These are phyloP conservation scores for Aspergillus proliferans DNA, from an alignment of 2,329 filamentous ascomycete species.

Conservation along the genomic window DNA sequence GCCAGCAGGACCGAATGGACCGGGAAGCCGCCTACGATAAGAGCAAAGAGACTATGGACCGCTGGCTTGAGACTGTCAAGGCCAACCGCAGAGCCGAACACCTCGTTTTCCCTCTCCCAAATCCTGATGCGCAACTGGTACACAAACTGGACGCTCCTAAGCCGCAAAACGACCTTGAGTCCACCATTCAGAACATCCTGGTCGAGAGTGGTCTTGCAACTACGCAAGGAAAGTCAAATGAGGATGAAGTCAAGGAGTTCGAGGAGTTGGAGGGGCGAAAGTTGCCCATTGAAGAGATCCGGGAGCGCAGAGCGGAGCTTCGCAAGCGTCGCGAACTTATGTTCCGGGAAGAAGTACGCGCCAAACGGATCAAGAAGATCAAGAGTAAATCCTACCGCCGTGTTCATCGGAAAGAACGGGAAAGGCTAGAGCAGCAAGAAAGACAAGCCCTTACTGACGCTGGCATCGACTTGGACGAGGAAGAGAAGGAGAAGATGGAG, in stretches of 20 bases:
- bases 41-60: conserved; percentile 80
- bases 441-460: conserved; percentile 53
- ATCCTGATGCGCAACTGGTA: conserved; percentile 56
- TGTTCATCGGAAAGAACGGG: conserved; percentile 75
- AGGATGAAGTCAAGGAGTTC: conserved; percentile 61
- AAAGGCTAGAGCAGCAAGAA: conserved; percentile 53
- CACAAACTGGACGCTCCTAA: conserved; percentile 52
- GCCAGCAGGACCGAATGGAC: conserved; percentile 79
- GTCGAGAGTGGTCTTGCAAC: conserved; percentile 72
- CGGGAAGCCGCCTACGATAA: conserved; percentile 79
- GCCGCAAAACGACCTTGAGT: conserved; percentile 75
- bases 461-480: conserved; percentile 56
- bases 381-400: conserved; percentile 94
- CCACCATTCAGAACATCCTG: conserved; percentile 79
- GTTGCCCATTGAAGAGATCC: conserved; percentile 65
- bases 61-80: conserved; percentile 94
- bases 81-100: conserved; percentile 88
- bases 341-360: conserved; percentile 79
- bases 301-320: conserved; percentile 65
- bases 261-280: conserved; percentile 66
- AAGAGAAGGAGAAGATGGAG: conserved; percentile 61
- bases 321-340: conserved; percentile 76
- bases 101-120: conserved; percentile 75
- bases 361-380: conserved; percentile 96
- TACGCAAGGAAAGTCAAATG: conserved; percentile 53